phyloP scores from a whole-genome alignment of 208 protist genomes.

The Acanthamoeba healyi region DNA sequence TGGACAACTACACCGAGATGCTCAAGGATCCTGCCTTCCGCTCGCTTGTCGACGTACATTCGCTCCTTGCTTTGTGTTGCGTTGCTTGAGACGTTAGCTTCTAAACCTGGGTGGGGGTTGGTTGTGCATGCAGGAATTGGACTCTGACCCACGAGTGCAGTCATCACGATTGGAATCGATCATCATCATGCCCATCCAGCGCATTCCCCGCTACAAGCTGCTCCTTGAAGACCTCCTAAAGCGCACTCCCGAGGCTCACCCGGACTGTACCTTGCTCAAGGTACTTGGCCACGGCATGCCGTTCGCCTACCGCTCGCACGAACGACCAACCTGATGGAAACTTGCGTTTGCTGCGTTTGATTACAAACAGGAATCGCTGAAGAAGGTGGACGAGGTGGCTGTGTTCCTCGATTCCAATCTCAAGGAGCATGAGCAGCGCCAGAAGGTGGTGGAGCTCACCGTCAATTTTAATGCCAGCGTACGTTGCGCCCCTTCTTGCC shows the following conservation, averaged over 20 bases:
- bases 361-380: conserved; percentile 18
- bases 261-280: not conserved
- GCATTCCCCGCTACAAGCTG: conserved; percentile 35
- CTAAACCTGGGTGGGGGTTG: no score
- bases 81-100: no score
- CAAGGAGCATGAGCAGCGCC: conserved; percentile 49
- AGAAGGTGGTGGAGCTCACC: conserved; percentile 39
- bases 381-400: not conserved
- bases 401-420: conserved; percentile 21
- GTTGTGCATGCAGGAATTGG: no score
- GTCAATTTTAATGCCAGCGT: conserved; percentile 22
- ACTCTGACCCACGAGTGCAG: not conserved
- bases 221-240: conserved; percentile 35
- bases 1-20: not conserved
- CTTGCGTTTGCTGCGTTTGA: no score
- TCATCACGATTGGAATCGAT: not conserved
- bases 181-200: conserved; percentile 66
- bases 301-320: no score
- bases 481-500: no score
- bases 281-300: not conserved
- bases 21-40: conserved; percentile 34
- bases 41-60: not conserved
- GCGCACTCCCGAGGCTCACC: conserved; percentile 5
- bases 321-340: no score
- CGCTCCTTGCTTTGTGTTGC: not conserved